phyloP scores from a whole-genome alignment of 495 filamentous ascomycete species.

The Aspergillus leporis region DNA sequence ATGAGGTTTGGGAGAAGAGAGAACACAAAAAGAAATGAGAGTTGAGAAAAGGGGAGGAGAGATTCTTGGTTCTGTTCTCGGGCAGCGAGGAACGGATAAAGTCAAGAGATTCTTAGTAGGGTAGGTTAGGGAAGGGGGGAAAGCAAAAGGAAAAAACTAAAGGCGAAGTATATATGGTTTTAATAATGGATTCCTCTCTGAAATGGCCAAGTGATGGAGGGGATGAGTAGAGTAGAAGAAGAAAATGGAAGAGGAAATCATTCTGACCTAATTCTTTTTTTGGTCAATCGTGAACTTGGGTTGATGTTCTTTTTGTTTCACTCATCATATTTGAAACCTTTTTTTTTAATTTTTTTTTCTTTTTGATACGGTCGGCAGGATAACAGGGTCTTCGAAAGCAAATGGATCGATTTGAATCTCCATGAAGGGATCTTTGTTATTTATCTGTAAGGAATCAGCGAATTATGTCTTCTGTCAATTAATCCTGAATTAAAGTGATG shows the following conservation, averaged over 20 bases:
- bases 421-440: too few species aligned
- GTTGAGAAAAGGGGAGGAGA: conserved; percentile 15
- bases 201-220: conserved; percentile 1
- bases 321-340: neutral
- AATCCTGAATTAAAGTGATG: too few species aligned
- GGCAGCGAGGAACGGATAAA: conserved; percentile 6
- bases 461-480: too few species aligned
- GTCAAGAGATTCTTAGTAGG: conserved; percentile 14
- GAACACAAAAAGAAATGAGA: conserved; percentile 17
- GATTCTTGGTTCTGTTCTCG: conserved; percentile 2
- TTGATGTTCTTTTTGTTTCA: neutral
- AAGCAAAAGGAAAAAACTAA: conserved; percentile 3
- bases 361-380: neutral
- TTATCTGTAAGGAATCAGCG: too few species aligned
- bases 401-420: neutral
- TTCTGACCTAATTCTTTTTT: neutral
- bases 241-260: conserved; percentile 10
- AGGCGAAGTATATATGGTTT: neutral
- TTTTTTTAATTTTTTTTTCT: neutral
- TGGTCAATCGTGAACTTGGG: neutral
- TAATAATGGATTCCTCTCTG: neutral
- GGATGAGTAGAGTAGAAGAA: conserved; percentile 5
- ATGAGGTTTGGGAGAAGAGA: conserved; percentile 8
- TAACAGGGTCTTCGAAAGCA: neutral
- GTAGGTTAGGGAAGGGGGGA: conserved; percentile 14